Evolutionary conservation across 441 rosid genomes (phyloP).

Genomic region (Populus hybrid): DNA sequence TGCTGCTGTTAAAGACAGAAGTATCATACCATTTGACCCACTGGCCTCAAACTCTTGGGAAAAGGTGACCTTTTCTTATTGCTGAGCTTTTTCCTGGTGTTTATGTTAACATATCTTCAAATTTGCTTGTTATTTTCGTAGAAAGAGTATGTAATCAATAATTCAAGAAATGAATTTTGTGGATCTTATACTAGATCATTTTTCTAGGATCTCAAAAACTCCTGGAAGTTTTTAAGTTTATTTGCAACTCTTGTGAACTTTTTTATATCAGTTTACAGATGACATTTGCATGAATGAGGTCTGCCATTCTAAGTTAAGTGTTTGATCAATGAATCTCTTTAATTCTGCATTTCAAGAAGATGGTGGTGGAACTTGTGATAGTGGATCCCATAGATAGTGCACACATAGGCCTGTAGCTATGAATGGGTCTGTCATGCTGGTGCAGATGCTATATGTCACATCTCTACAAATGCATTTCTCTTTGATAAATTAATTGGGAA

Average conservation of each 20-base stretch:
- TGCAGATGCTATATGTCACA: background rate
- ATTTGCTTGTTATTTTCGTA: background rate
- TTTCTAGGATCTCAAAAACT: background rate
- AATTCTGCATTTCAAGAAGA: background rate
- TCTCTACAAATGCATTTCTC: background rate
- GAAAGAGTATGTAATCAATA: background rate
- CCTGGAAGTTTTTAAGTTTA: background rate
- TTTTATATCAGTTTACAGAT: background rate
- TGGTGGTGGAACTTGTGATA: background rate
- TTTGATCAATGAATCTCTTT: background rate
- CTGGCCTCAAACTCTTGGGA: constrained; percentile 97
- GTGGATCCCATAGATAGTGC: background rate
- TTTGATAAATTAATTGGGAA: background rate
- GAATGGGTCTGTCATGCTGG: background rate
- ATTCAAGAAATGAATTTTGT: background rate
- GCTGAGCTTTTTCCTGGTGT: background rate
- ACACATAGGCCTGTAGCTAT: background rate
- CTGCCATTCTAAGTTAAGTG: background rate
- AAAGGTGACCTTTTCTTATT: constrained; percentile 49
- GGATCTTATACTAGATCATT: background rate
- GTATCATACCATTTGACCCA: constrained; percentile 58
- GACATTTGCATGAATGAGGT: background rate
- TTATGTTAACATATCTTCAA: background rate
- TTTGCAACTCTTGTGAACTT: background rate
- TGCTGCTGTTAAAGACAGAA: constrained; percentile 43